Base-by-base conservation (phyloP, 164 flowering plant genomes). In the Aristolochia fimbriata region DNA sequence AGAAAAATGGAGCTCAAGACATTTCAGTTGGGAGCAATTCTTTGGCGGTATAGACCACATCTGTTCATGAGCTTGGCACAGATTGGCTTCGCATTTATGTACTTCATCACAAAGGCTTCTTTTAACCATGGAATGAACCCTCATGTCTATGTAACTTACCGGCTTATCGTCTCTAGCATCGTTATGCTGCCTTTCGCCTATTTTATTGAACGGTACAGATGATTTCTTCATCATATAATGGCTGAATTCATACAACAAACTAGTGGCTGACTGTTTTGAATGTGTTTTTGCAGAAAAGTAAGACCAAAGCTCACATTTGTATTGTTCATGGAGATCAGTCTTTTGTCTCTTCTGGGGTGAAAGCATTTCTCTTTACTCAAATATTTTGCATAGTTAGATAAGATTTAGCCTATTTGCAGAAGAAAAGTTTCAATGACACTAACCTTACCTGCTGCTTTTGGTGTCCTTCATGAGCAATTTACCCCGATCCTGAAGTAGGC, bases 51-150 rank as follows among this genome's bases (percentile, higher is more conserved):
- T 69, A 83, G 78, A 78, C 83, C 93, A 47, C 93, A 83, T 59
- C 54, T 87, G 19, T 76, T 85, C 43, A 87, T 85, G 90, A 66
- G 75, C 50, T 19, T 85, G 25, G 47, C 79, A 48, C 97, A 91
- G 63, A 30, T 78, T n/a, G 88, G 85, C 61, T 91, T 76, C 30
- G 71, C 91, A 6, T 77, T 86, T 25, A 68, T 83, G 15, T 84
- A 83, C 67, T 80, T 86, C 73, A 78, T 88, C 33, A 76, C 91
- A 1, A 82, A 87, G 57, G 95, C 97, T 58, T 83, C 96, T 24
- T 88, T 91, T 82, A 78, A 81, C 43, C 87, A 75, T 78, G 93
- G 97, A 48, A 78, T 91, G 96, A 83, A 83, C 65, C 87, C 93
- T 62, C 79, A 81, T 63, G 90, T 88, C 59, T 78, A 80, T 61